These are phyloP conservation scores for Chaetomium cochliodes DNA, from an alignment of 495 filamentous ascomycete genomes.

Conservation along the genomic window DNA sequence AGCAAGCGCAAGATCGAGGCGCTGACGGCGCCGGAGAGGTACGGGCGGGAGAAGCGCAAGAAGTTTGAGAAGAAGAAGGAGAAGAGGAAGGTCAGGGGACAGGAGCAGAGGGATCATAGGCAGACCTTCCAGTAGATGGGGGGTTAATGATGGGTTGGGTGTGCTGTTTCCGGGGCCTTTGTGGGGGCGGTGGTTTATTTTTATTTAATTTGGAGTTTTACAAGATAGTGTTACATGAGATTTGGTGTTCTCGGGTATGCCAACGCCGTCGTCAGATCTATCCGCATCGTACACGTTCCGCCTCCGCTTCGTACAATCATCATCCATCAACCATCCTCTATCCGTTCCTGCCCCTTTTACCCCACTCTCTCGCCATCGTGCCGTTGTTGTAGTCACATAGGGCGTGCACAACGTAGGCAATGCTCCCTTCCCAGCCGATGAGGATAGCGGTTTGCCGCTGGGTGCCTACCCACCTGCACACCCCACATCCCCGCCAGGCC, in stretches of 20 bases:
- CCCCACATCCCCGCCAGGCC: not conserved
- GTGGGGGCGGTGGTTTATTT: conserved; percentile 1
- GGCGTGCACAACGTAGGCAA: conserved; percentile 80
- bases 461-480: conserved; percentile 55
- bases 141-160: not conserved
- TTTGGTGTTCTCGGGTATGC: conserved; percentile 16
- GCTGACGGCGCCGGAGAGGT: conserved; percentile 74
- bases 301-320: not conserved
- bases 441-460: conserved; percentile 87
- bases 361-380: conserved; percentile 51
- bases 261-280: conserved; percentile 16
- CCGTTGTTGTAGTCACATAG: conserved; percentile 69
- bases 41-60: conserved; percentile 74
- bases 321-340: not conserved
- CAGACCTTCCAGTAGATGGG: conserved; percentile 20
- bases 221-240: conserved; percentile 18
- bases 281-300: conserved; percentile 12
- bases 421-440: conserved; percentile 68
- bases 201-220: conserved; percentile 15
- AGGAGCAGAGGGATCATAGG: conserved; percentile 66
- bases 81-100: conserved; percentile 72
- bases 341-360: not conserved
- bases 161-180: not conserved
- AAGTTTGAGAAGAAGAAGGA: conserved; percentile 83
- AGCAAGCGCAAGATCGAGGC: conserved; percentile 84